Evolutionary conservation across 345 rosid genomes (phyloP).

Genomic region (Lepidium africanum): DNA sequence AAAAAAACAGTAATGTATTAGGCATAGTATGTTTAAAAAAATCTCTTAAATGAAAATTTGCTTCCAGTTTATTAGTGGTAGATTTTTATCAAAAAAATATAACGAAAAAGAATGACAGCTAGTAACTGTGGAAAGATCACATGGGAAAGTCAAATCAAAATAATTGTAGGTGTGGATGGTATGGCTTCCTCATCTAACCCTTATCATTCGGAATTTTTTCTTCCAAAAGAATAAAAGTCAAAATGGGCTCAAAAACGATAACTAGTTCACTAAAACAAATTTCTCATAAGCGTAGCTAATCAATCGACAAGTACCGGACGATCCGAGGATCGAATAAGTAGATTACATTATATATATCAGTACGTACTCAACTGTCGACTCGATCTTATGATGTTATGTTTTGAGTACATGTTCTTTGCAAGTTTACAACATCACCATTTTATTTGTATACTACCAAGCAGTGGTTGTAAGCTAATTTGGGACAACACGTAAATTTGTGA

Average conservation of each 20-base stretch:
- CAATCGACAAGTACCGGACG: neutral
- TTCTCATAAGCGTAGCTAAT: neutral
- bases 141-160: constrained; percentile 27
- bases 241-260: neutral
- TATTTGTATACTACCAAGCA: neutral
- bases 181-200: constrained; percentile 16
- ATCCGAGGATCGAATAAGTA: neutral
- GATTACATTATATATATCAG: neutral
- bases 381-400: neutral
- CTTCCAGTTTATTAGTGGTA: neutral
- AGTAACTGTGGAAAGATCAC: constrained; percentile 15
- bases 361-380: neutral
- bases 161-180: constrained; percentile 15
- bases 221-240: neutral
- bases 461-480: too few species aligned
- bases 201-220: neutral
- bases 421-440: neutral
- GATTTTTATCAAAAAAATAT: too few species aligned
- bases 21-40: neutral
- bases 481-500: too few species aligned
- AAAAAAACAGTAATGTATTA: neutral
- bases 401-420: neutral
- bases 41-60: neutral
- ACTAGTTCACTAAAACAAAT: too few species aligned
- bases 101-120: constrained; percentile 23